Percentiles rank a stretch among this genome's conserved stretches.
Conservation (phyloP, 768 basidiomycete genomes). For the Tubosaeta sp. region DNA sequence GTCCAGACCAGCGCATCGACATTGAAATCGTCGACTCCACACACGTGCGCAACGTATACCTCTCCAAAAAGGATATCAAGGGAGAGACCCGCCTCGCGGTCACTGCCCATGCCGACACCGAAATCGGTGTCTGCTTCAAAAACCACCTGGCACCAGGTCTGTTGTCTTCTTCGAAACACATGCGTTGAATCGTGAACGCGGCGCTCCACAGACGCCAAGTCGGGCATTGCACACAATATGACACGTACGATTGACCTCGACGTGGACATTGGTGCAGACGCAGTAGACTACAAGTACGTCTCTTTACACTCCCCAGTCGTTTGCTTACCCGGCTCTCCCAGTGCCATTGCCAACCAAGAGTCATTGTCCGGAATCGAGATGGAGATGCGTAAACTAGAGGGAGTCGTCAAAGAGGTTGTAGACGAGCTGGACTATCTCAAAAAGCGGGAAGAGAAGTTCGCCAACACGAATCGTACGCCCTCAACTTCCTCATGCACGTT, state of each 20-base stretch:
- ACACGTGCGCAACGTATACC: slow-evolving; percentile 79
- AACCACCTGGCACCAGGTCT: slow-evolving; percentile 72
- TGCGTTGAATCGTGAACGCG: not conserved
- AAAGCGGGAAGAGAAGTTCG: slow-evolving; percentile 82
- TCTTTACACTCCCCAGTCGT: not conserved
- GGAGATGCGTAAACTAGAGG: slow-evolving; percentile 97
- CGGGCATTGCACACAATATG: slow-evolving; percentile 45
- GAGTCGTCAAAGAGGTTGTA: slow-evolving; percentile 87
- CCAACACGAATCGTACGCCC: slow-evolving; percentile 81
- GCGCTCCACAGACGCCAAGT: slow-evolving; percentile 38
- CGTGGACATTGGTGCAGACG: slow-evolving; percentile 96
- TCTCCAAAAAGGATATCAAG: slow-evolving; percentile 83
- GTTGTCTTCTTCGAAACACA: not conserved
- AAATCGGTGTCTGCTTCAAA: slow-evolving; percentile 93
- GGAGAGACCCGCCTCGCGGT: slow-evolving; percentile 91
- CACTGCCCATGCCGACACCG: slow-evolving; percentile 89
- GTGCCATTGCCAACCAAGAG: slow-evolving; percentile 98
- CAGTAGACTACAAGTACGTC: slow-evolving; percentile 95
- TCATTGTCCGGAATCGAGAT: slow-evolving; percentile 93
- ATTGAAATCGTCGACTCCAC: slow-evolving; percentile 92
- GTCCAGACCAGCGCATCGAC: slow-evolving; percentile 78
- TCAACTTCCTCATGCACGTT: not conserved
- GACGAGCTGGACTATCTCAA: slow-evolving; percentile 94
- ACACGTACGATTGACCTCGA: slow-evolving; percentile 84
- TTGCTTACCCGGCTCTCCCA: slow-evolving; percentile 29